Evolutionary conservation across 73 alveolate species (phyloP).

Genomic region (Paramecium caudatum): DNA sequence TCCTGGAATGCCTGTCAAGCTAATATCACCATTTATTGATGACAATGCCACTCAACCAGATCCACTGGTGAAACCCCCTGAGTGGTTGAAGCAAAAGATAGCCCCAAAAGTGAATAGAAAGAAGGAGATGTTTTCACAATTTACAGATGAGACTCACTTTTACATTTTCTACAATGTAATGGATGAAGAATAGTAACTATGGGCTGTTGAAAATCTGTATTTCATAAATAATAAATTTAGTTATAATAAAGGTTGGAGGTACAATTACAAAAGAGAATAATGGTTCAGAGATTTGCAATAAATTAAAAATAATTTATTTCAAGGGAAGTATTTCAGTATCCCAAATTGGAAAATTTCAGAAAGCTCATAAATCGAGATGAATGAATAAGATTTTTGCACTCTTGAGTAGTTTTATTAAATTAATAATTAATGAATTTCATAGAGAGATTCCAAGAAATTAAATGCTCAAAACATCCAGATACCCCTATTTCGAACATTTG

Average conservation of each 20-base stretch:
- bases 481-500: slow-evolving; percentile 18
- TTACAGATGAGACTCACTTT: slow-evolving; percentile 50
- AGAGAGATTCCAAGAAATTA: neutral
- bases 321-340: slow-evolving; percentile 47
- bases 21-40: slow-evolving; percentile 44
- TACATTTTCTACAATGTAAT: slow-evolving; percentile 53
- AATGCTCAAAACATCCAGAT: slow-evolving; percentile 49
- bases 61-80: slow-evolving; percentile 39
- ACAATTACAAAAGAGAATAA: neutral
- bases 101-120: neutral
- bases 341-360: slow-evolving; percentile 43
- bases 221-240: neutral
- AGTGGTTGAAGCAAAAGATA: neutral
- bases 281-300: slow-evolving; percentile 25
- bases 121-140: neutral
- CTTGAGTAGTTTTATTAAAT: slow-evolving; percentile 15
- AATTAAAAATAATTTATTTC: neutral
- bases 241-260: slow-evolving; percentile 36
- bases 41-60: slow-evolving; percentile 39
- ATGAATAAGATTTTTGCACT: slow-evolving; percentile 24
- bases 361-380: slow-evolving; percentile 25
- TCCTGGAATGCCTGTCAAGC: slow-evolving; percentile 16
- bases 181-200: slow-evolving; percentile 39
- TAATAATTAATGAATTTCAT: slow-evolving; percentile 39
- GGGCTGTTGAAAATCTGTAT: slow-evolving; percentile 50